Percentiles rank a stretch among this genome's conserved stretches.
Conservation (phyloP, 2,329 filamentous ascomycete genomes). For the Neospermospora avenae region DNA sequence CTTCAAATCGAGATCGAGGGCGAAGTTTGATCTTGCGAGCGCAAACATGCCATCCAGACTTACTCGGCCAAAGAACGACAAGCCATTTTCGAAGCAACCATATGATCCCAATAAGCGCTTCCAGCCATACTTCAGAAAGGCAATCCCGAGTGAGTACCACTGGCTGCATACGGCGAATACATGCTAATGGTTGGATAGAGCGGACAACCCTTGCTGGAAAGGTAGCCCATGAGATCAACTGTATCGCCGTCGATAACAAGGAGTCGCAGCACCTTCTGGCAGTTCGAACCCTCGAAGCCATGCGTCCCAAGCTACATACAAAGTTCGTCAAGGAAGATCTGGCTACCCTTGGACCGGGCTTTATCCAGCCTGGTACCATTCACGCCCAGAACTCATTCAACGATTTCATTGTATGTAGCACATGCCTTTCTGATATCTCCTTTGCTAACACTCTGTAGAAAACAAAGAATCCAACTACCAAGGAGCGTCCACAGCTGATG, state of each 20-base stretch:
- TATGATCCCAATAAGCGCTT: constrained; percentile 49
- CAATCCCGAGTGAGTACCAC: constrained; percentile 66
- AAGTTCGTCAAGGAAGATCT: constrained; percentile 36
- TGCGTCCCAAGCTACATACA: constrained; percentile 57
- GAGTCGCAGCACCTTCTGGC: constrained; percentile 64
- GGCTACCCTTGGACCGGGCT: constrained; percentile 34
- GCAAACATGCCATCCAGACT: constrained; percentile 58
- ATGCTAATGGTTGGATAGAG: constrained; percentile 47
- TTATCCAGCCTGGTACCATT: constrained; percentile 56
- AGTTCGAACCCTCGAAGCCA: constrained; percentile 54
- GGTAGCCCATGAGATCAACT: constrained; percentile 73
- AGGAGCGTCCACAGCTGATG: constrained; percentile 65
- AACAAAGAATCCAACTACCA: constrained; percentile 46
- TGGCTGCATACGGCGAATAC: not conserved
- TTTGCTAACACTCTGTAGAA: constrained; percentile 42
- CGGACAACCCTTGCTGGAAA: constrained; percentile 73
- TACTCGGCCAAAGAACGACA: constrained; percentile 42
- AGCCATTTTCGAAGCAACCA: constrained; percentile 41
- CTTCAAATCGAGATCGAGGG: constrained; percentile 58
- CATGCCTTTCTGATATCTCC: not conserved
- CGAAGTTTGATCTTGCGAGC: constrained; percentile 52
- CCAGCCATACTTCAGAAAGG: constrained; percentile 64
- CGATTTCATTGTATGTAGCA: constrained; percentile 54
- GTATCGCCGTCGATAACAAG: constrained; percentile 67
- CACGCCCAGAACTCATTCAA: constrained; percentile 43